Base-by-base conservation (phyloP, 2,329 filamentous ascomycete genomes). In the Akanthomyces muscarius region DNA sequence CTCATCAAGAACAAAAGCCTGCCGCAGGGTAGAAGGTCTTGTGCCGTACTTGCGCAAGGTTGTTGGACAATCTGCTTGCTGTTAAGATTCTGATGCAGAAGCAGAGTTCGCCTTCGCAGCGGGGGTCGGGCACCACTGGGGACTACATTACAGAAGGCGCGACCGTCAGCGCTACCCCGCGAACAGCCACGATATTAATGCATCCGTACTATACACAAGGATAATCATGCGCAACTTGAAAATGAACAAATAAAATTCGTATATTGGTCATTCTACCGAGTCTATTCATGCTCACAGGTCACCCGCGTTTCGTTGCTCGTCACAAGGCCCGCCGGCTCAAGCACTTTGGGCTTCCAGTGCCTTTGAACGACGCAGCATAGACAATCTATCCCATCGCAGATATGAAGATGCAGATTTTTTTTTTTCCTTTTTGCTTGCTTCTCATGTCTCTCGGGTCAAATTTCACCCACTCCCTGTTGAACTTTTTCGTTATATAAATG, bases 191-290 rank as follows among this genome's bases (percentile, higher is more conserved):
- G 30, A 13, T 10, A 38, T 38, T 10, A 6, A 38, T 10, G 36
- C 16, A 10, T 11, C 16, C 5, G 14, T 48, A n/a, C 23, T 5
- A 23, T 48, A 1, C 45, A 33, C 5, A 33, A 21, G 21, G 21
- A 21, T 21, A 21, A 21, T 1, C 21, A 21, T 21, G 33, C 33
- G 7, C 8, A 10, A 21, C 38, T 21, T 7, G 47, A 52, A 25
- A 62, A 36, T 65, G 57, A 56, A 66, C 45, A 61, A 60, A 59
- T 64, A 61, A 71, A 68, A 69, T 70, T 72, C 68, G 63, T 73
- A 66, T 70, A 70, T 70, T 75, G 52, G 65, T 69, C 69, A 73
- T 73, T 75, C 71, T 74, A 75, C 73, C 71, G 66, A 74, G 68
- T 75, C 72, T 75, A 75, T 72, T 69, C 72, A 70, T 68, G 70